Base-by-base conservation (phyloP, 805 yeast genomes). In the Starmera dryadoides region DNA sequence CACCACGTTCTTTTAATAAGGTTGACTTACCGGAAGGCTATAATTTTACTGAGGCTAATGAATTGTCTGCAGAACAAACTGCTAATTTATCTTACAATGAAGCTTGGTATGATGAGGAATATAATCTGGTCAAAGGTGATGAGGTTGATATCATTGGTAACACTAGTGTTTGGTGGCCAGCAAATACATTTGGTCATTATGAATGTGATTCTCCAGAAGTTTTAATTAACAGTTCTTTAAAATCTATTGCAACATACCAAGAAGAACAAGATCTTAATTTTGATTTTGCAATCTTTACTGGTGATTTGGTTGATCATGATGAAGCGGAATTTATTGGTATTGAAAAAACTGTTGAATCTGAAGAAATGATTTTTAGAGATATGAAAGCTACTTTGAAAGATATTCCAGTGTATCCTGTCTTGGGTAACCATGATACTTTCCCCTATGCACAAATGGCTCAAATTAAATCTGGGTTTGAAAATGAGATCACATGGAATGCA, bases 371-470 rank as follows among this genome's bases (percentile, higher is more conserved):
- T 2, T 67, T 77, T 56, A 60, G 70, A 45, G 71, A 79, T 42
- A 64, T 81, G 66, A 81, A 80, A 48, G 33, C 40, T 14, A 55
- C 58, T 39, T 66, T 81, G 42, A 62, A 68, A 17, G 63, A 72
- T 38, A 56, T 76, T 23, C 81, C 86, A 7, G 72, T 81, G 4
- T 79, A 63, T 52, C 70, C 86, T 10, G 76, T 75, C 17, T 60
- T 81, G 49, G 88, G 88, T 21, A 80, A 79, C 55, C 87, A 82
- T 58, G 88, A 81, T 52, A 73, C 79, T 23, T 81, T 71, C 66
- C 88, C 89, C 15, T 50, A 79, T 48, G 83, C 81, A 28, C 86
- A 81, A 55, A 57, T 79, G 42, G 82, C 86, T 3, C 82, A 79
- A 41, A 45, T 38, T 23, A 52, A 56, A 29, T 68, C 73, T 18